A percentile compares a stretch with the other conserved stretches of the same genome.
phyloP scores from a whole-genome alignment of 2,329 filamentous ascomycete genomes.

The Thyridium curvatum region DNA sequence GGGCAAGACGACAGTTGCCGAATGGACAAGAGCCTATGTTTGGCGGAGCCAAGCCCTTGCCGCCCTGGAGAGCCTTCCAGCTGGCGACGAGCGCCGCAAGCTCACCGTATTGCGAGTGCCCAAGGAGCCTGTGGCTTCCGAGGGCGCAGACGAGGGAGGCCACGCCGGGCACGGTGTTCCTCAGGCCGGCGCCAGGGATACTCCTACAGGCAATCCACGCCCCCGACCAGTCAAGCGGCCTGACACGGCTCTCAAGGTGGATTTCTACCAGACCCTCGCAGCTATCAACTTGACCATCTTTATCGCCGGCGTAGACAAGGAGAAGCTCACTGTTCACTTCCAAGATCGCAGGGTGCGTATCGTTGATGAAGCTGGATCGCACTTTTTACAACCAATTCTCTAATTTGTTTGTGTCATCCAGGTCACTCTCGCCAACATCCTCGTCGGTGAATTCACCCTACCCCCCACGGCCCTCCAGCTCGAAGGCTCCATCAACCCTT shows the following conservation, averaged over 20 bases:
- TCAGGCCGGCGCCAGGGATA: neutral
- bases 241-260: conserved; percentile 20
- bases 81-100: conserved; percentile 39
- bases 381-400: too few relatives aligned
- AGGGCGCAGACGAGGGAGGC: conserved; percentile 11
- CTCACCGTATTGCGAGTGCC: conserved; percentile 29
- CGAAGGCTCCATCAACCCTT: conserved; percentile 14
- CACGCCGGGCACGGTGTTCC: neutral
- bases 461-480: conserved; percentile 12
- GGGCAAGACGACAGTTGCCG: conserved; percentile 5
- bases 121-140: conserved; percentile 13
- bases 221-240: too few relatives aligned
- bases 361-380: too few relatives aligned
- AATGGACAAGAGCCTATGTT: conserved; percentile 34
- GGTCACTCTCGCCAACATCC: too few relatives aligned
- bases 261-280: conserved; percentile 33
- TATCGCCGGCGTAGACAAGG: conserved; percentile 27
- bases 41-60: conserved; percentile 42
- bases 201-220: neutral
- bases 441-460: too few relatives aligned
- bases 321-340: conserved; percentile 14
- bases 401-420: too few relatives aligned
- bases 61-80: conserved; percentile 35
- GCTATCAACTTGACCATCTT: conserved; percentile 30
- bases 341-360: neutral